Base-by-base conservation (phyloP, 164 flowering plant species). In the Liriodendron chinense region DNA sequence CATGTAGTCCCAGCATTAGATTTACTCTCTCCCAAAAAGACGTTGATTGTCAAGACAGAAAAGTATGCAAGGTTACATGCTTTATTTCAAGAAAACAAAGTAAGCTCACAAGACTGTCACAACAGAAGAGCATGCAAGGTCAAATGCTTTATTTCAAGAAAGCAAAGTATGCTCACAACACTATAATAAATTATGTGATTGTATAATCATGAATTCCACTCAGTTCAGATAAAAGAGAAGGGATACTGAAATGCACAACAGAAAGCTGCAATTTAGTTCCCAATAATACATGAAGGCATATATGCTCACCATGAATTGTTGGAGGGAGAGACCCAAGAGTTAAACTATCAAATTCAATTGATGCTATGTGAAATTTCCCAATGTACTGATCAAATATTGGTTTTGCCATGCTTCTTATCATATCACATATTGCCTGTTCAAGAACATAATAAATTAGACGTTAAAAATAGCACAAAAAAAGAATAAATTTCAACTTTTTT, bases 311-410 rank as follows among this genome's bases (percentile, higher is more conserved):
- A 61, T 87, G 85, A 78, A 94, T 18, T 9, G 80, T 80, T 23
- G 92, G 95, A 76, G 96, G 95, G 75, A 90, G 87, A 75, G 83
- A 86, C 81, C 97, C 98, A 79, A 93, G 97, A 81, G 82, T 87
- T 73, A 89, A 70, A 9, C 65, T 78, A 72, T 86, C 89, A 80
- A 93, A 91, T 64, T 87, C 86, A 66, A 94, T 87, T 1, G 89
- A 80, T 79, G 85, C 66, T 64, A 93, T 88, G 64, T 77, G 79
- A 83, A 65, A 93, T 79, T 80, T 86, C 61, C 97, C 97, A 47
- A 84, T 84, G 78, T 94, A 94, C 75, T 90, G 92, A 7, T 85
- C 83, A 79, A 90, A 87, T 43, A 86, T 85, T 34, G 94, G 89
- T 74, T 86, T 25, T 64, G 84, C 78, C 7, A 53, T 81, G 87